Evolutionary conservation across 257 asterid genomes (phyloP), one percentile per base, ranked within the genome.

Genomic region (Solanum ossicruentum): DNA sequence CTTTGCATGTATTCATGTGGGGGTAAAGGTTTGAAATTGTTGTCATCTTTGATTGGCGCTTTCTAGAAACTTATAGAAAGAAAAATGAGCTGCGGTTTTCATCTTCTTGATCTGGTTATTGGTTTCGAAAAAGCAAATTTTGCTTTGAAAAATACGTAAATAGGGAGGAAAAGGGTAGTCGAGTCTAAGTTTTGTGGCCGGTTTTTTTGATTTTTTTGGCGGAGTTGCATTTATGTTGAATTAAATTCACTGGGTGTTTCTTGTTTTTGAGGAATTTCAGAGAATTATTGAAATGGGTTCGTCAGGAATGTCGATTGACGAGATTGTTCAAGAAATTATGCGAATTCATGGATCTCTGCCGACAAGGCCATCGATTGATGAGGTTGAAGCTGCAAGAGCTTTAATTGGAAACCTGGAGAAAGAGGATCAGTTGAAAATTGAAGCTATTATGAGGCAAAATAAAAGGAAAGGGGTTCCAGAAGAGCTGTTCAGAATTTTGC

Each of bases 291-390:
- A 85, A 84, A 90, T 91, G 95, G 95, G 90, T 81, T 66, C 89
- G 58, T 83, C 89, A 2, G 88, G 81, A 87, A 87, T 86, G 91
- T 84, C 93, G 15, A 86, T 88, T 12, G 95, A 92, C 69, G 97
- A 89, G 39, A 94, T 94, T 45, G 98, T 95, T 69, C 92, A 88
- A n/a, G 91, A 93, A 86, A 92, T 94, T 83, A 94, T 94, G 98
- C 86, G 91, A 56, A 88, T 92, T 54, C 97, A 95, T 88, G 89
- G 93, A 86, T 92, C 97, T 84, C 73, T 95, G 66, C 98, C 98
- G 71, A 51, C 88, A 12, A 88, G 98, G 80, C 99, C 99, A 5
- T 94, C 88, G 66, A 90, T 96, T 73, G 99, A 94, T 8, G 99
- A 94, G 66, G 90, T 94, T 8, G 99, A 94, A 87, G 98, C 96